Conservation (phyloP, 2,329 filamentous ascomycete genomes). For the Aspergillus fructus region DNA sequence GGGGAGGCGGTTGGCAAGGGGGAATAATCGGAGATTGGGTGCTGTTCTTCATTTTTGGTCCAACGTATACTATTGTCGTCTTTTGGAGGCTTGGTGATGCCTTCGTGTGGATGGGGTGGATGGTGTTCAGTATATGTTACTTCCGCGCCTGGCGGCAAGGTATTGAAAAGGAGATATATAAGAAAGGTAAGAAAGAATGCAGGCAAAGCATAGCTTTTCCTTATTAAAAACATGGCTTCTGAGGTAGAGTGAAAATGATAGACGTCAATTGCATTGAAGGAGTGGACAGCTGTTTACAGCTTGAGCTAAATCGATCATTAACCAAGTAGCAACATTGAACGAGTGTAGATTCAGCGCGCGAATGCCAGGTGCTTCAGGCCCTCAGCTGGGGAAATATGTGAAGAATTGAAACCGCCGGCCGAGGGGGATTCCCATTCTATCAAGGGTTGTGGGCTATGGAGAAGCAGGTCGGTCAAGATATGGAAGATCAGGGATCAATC, state of each 20-base stretch:
- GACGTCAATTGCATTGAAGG: constrained; percentile 4
- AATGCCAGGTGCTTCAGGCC: constrained; percentile 2
- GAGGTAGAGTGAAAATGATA: not conserved
- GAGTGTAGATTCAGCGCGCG: constrained; percentile 10
- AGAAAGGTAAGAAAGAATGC: constrained; percentile 27
- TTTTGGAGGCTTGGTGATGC: constrained; percentile 10
- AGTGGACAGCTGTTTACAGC: constrained; percentile 14
- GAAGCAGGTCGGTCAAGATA: not conserved
- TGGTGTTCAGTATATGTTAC: constrained; percentile 17
- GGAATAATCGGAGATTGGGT: constrained; percentile 71
- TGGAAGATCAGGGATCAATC: not conserved
- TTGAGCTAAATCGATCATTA: constrained; percentile 4
- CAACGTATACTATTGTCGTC: constrained; percentile 56
- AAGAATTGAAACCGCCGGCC: not conserved
- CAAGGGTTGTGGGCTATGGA: not conserved
- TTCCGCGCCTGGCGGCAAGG: constrained; percentile 22
- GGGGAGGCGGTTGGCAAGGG: constrained; percentile 70
- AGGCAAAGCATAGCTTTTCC: constrained; percentile 26
- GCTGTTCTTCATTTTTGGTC: constrained; percentile 70
- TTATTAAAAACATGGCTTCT: constrained; percentile 25
- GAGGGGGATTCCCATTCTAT: not conserved
- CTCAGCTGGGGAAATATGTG: not conserved
- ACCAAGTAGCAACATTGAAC: constrained; percentile 9
- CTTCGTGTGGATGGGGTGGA: constrained; percentile 12
- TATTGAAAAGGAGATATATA: constrained; percentile 24